Evolutionary conservation across 2,329 filamentous ascomycete genomes (phyloP), one percentile per base, ranked within the genome.

Genomic region (Pyricularia grisea): DNA sequence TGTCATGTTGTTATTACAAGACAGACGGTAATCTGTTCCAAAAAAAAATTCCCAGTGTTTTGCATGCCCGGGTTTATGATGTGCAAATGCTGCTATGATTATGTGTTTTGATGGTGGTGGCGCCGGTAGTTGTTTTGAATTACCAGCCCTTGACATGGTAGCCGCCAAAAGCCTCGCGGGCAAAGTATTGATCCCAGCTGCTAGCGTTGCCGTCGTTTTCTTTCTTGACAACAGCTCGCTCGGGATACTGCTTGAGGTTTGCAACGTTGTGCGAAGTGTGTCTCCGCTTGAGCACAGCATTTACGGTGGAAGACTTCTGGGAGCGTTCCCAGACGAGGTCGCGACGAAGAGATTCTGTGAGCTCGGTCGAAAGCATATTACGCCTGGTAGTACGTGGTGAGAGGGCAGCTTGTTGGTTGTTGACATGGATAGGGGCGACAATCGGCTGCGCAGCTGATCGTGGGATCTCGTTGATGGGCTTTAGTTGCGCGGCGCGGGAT

Each of bases 241-340:
- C 89, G 5, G 92, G 92, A 75, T 91, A 92, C 78, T 95, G 88
- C 80, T 90, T 91, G 63, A 98, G 84, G 78, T 96, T 96, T 71
- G 92, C 91, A 72, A 97, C 89, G 76, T 97, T 94, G 73, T 94
- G 92, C 2, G 94, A 92, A 9, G 94, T 97, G 77, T 97, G 93
- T 70, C 93, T 86, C 71, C 94, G 88, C 83, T 97, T 96, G 70
- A 97, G 85, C 68, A 94, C 92, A 0, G 94, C 93, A 72, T 94
- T 94, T 74, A 90, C 92, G 9, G 93, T 94, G 42, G 92, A 91
- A 70, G 92, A 93, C 85, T 95, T 97, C 77, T 98, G 94, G 76
- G 97, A 93, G 68, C 95, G 90, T 78, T 99, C 95, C 92, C 93
- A 97, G 20, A 98, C 86, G 20, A 99, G 88, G 74, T 97, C 92